Evolutionary conservation across 1,284 basidiomycete species (phyloP).

Genomic region (Ustilago sp.): DNA sequence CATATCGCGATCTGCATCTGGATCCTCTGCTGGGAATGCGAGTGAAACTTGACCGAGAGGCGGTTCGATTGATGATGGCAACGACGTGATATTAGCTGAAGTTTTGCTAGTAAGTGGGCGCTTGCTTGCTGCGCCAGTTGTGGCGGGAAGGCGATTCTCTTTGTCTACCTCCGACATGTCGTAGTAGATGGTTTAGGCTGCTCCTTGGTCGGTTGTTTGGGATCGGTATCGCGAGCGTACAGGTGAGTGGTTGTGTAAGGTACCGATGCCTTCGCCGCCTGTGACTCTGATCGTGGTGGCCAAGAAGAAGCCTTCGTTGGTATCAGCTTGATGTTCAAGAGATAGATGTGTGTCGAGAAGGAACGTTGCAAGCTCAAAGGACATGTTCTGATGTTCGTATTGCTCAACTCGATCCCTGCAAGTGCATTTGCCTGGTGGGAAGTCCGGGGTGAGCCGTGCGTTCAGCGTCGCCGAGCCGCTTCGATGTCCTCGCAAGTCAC

Average conservation of each 20-base stretch:
- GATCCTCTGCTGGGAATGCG: slow-evolving; percentile 35
- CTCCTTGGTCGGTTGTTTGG: neutral
- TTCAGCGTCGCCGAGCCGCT: slow-evolving; percentile 1
- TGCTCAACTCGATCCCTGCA: slow-evolving; percentile 11
- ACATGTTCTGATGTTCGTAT: slow-evolving; percentile 4
- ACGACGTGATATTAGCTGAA: neutral
- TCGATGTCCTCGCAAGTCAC: neutral
- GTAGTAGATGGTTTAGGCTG: neutral
- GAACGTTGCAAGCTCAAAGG: neutral
- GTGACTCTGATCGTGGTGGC: neutral
- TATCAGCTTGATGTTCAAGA: neutral
- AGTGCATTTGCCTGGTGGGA: slow-evolving; percentile 1
- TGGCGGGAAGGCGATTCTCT: slow-evolving; percentile 17
- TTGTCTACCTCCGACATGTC: slow-evolving; percentile 31
- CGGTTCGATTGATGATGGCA: neutral
- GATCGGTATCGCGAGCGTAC: neutral
- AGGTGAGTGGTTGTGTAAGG: neutral
- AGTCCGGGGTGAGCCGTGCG: slow-evolving; percentile 13
- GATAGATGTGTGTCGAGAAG: neutral
- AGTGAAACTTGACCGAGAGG: slow-evolving; percentile 3
- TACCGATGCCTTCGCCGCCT: neutral
- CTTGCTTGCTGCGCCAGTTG: neutral
- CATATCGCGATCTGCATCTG: slow-evolving; percentile 34
- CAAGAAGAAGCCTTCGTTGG: neutral
- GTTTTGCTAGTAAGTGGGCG: neutral